Conservation (phyloP, 306 rosid species). For the Amphicarpaea edgeworthii region DNA sequence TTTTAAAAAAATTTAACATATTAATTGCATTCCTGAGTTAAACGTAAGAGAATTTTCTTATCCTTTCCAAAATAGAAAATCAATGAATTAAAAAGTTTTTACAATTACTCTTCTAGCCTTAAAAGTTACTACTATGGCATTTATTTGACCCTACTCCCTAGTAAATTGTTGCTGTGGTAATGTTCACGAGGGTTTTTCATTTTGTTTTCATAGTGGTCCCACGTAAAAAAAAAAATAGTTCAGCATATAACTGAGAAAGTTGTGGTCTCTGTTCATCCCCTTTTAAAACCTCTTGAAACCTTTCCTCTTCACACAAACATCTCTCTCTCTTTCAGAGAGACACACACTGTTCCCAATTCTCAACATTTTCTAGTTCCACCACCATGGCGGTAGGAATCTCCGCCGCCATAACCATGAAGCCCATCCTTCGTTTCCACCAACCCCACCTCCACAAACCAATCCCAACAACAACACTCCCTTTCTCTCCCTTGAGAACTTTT, state of each 20-base stretch:
- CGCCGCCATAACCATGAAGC: slow-evolving; percentile 61
- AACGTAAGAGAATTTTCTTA: no score
- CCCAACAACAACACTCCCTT: slow-evolving; percentile 42
- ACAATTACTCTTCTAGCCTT: no score
- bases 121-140: no score
- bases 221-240: neutral
- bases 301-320: slow-evolving; percentile 14
- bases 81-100: no score
- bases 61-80: no score
- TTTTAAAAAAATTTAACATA: no score
- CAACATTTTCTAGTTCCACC: neutral
- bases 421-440: slow-evolving; percentile 57
- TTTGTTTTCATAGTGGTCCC: neutral
- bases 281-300: slow-evolving; percentile 25
- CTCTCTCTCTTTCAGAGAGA: neutral
- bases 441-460: slow-evolving; percentile 47
- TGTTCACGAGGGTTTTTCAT: neutral
- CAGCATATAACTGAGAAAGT: neutral
- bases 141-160: neutral
- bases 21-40: no score
- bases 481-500: slow-evolving; percentile 46
- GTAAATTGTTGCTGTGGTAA: no score
- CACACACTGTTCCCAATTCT: neutral
- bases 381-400: slow-evolving; percentile 84
- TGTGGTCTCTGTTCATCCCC: slow-evolving; percentile 28